Evolutionary conservation across 495 filamentous ascomycete species (phyloP), one percentile per base, ranked within the genome.

Genomic region (Annulohypoxylon nitens): DNA sequence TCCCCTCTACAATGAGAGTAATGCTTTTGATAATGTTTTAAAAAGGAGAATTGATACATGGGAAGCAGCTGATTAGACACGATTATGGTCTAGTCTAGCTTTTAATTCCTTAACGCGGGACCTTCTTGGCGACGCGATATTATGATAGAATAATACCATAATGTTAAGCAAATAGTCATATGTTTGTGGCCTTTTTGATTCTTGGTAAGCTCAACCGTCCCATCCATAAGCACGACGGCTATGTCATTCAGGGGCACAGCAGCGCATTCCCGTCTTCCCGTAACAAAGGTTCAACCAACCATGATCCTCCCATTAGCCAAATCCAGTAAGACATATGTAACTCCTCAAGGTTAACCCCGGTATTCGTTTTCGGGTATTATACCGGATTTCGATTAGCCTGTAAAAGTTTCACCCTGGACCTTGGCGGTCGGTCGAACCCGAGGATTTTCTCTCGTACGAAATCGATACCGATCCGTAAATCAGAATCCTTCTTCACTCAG

Each of bases 311-410:
- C 11, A 7, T 53, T 30, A 20, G 48, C 48, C 48, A n/a, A 53
- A 53, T 53, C 20, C 9, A 53, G 48, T 30, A 53, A 53, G 10
- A 20, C 7, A 37, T 37, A 37, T 37, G 53, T 16, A 18, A 14
- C 4, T 30, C 30, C 33, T n/a, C 33, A 37, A 16, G 30, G 30
- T 57, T 33, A 30, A 36, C 20, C 53, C 20, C 30, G 33, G 53
- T 57, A 37, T 18, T 20, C 30, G 33, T 47, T 47, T 20, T 47
- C 43, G 43, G 53, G 53, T n/a, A 16, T 36, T 37, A 57, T 18
- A 20, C 33, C 53, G n/a, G 18, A 57, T 57, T 57, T n/a, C 53
- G 53, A 57, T 20, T 57, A 57, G 53, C 2, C n/a, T 47, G 5
- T 26, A 16, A 33, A 33, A 55, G 25, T 16, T 9, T 33, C 30